Evolutionary conservation across 495 filamentous ascomycete species (phyloP), one percentile per base, ranked within the genome.

Genomic region (Penicillium diatomitis): DNA sequence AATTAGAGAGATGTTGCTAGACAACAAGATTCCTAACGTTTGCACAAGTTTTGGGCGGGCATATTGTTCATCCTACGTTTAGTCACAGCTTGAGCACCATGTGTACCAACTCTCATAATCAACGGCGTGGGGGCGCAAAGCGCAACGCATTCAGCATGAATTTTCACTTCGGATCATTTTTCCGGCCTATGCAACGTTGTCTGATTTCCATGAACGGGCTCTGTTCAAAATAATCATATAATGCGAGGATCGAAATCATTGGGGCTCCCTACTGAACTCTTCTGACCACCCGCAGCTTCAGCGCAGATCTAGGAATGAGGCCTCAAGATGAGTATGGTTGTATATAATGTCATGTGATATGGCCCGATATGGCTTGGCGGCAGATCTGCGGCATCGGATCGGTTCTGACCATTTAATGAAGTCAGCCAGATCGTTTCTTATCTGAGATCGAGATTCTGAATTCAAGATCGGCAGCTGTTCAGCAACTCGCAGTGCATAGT

Each of bases 1-100:
- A 98, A 98, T 70, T 98, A 66, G 46, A 50, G 96, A 2, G 20
- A 20, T 20, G 2, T 20, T 20, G 20, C 69, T 98, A 65, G 46
- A 50, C 31, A 40, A 20, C 20, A 20, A 20, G 20, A 20, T 20
- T 20, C 2, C 20, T 20, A 20, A 20, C 20, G 2, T 20, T 20
- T 20, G 20, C 20, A 20, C 20, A 20, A 20, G 20, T 20, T 20
- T 20, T 20, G 20, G 20, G 0, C 20, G 20, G 20, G 20, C 20
- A 20, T 1, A 2, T 20, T 20, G 2, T 20, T 20, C 2, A 20
- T 20, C 20, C 20, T 20, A 20, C 47, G 31, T 54, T 54, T 61
- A 55, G 45, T 56, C 48, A 52, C 38, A 37, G 54, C 48, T 54
- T 9, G 32, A 35, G 35, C 52, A 41, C 40, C 42, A 39, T 29